These are phyloP conservation scores for Xylariaceae sp. DNA, from an alignment of 2,329 filamentous ascomycete species.

Conservation along the genomic window DNA sequence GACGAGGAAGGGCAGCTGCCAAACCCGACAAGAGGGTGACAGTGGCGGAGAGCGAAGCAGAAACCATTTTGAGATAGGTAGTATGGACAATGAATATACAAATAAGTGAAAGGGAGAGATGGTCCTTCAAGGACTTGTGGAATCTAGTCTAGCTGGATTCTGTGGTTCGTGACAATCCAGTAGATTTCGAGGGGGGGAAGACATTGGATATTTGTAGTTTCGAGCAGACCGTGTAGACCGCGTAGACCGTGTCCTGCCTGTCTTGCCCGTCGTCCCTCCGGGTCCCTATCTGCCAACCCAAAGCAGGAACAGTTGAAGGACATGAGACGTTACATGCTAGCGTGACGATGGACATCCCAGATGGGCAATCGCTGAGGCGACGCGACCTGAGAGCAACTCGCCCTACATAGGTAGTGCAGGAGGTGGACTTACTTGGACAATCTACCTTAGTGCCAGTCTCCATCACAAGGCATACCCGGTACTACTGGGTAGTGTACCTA, in stretches of 20 bases:
- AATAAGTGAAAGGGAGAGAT: conserved; percentile 20
- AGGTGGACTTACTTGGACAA: neutral
- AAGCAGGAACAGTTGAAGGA: conserved; percentile 1
- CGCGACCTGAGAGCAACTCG: conserved; percentile 12
- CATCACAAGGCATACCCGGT: neutral
- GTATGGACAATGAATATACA: conserved; percentile 14
- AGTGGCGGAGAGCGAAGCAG: conserved; percentile 13
- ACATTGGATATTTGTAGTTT: conserved; percentile 19
- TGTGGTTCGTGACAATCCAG: conserved; percentile 11
- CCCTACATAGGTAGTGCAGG: neutral
- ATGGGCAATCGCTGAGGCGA: conserved; percentile 15
- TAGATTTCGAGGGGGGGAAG: conserved; percentile 5
- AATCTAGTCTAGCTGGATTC: conserved; percentile 11
- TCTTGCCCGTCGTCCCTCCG: conserved; percentile 1
- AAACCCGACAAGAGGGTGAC: conserved; percentile 21
- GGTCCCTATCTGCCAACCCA: neutral
- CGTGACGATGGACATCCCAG: conserved; percentile 12
- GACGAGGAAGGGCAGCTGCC: conserved; percentile 20
- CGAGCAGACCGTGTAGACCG: neutral
- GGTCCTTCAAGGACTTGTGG: conserved; percentile 21
- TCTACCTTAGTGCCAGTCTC: neutral
- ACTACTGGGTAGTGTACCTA: too few relatives aligned
- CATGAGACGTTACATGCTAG: conserved; percentile 26
- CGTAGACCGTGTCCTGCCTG: neutral
- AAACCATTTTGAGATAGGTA: conserved; percentile 22